Conservation (phyloP, 495 filamentous ascomycete species). For the Staphylotrichum tortipilum region DNA sequence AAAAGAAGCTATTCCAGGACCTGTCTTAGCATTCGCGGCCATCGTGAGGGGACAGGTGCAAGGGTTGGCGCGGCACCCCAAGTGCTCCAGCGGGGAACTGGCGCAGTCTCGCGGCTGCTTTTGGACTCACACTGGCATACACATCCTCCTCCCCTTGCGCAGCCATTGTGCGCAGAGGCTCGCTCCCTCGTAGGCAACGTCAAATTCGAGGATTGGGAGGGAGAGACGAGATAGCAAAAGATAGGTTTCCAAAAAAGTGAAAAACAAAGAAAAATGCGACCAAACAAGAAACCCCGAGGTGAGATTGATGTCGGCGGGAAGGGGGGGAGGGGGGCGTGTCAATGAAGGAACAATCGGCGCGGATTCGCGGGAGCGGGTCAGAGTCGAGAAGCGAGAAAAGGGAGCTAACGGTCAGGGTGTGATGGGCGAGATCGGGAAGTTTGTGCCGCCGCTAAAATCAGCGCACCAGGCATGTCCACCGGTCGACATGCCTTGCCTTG, state of each 20-base stretch:
- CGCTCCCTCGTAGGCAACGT: constrained; percentile 13
- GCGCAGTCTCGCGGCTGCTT: too few relatives aligned
- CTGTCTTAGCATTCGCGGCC: constrained; percentile 21
- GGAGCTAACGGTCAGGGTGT: neutral
- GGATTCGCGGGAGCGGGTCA: too few relatives aligned
- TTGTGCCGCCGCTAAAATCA: neutral
- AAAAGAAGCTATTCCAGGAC: constrained; percentile 60
- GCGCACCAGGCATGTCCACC: too few relatives aligned
- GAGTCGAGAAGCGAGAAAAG: neutral
- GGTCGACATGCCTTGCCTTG: too few relatives aligned
- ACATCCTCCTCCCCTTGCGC: constrained; percentile 39
- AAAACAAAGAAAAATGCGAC: neutral
- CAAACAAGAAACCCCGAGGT: neutral
- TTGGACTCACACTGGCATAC: constrained; percentile 50
- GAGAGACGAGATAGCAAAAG: neutral
- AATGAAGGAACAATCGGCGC: neutral
- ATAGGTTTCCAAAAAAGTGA: neutral
- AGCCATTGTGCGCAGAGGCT: constrained; percentile 18
- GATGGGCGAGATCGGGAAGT: neutral
- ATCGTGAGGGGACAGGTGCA: neutral
- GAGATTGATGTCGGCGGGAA: neutral
- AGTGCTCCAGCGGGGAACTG: too few relatives aligned
- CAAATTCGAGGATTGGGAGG: neutral
- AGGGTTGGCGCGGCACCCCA: too few relatives aligned
- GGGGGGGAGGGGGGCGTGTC: too few relatives aligned